Conservation (phyloP, 352 stramenopile species). For the Stephanocyclus meneghinianus region DNA sequence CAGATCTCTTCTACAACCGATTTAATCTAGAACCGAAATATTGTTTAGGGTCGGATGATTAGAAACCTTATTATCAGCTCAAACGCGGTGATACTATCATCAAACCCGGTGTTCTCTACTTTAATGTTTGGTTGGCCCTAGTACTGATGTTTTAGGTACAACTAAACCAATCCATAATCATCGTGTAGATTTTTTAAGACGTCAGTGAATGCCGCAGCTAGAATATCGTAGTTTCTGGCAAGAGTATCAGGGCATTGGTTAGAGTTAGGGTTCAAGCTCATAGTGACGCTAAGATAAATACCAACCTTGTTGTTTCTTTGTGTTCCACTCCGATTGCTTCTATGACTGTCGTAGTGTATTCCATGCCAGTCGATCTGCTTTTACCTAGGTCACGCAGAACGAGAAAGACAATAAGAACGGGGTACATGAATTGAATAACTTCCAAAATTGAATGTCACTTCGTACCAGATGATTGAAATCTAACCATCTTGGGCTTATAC, state of each 20-base stretch:
- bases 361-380: constrained; percentile 73
- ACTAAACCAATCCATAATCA: constrained; percentile 63
- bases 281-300: not conserved
- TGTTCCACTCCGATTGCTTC: constrained; percentile 83
- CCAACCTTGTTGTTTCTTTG: constrained; percentile 81
- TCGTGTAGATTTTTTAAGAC: constrained; percentile 77
- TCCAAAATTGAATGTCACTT: not conserved
- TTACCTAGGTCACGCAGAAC: constrained; percentile 4
- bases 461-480: constrained; percentile 66
- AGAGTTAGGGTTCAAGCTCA: not conserved
- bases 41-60: no score
- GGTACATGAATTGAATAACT: not conserved
- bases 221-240: constrained; percentile 82
- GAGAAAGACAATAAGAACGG: not conserved
- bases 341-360: constrained; percentile 82
- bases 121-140: no score
- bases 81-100: no score
- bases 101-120: no score
- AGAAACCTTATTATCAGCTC: no score
- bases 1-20: no score
- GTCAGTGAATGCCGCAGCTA: constrained; percentile 79
- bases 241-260: not conserved
- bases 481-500: constrained; percentile 78
- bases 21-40: no score
- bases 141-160: no score